Evolutionary conservation across 2,329 filamentous ascomycete species (phyloP).

Genomic region (Penicillium sp.): DNA sequence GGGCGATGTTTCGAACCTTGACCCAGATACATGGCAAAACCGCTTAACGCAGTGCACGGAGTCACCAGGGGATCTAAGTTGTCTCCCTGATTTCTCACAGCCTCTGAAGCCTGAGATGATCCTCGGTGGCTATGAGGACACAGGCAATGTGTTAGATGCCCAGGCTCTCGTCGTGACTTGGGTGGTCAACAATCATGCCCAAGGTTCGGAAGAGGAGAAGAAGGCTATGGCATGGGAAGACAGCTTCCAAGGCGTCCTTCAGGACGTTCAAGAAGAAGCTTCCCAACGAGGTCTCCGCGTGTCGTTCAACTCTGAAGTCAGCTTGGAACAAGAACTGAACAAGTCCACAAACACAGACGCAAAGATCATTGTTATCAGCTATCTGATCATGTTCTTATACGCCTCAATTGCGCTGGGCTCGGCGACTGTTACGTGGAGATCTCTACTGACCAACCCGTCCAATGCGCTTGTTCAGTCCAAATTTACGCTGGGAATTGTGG

Average conservation of each 20-base stretch:
- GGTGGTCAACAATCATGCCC: slow-evolving; percentile 85
- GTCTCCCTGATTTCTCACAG: slow-evolving; percentile 84
- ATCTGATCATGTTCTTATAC: slow-evolving; percentile 98
- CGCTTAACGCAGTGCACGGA: slow-evolving; percentile 72
- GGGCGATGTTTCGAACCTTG: slow-evolving; percentile 62
- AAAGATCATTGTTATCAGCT: slow-evolving; percentile 94
- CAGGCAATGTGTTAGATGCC: slow-evolving; percentile 67
- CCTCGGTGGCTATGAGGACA: slow-evolving; percentile 73
- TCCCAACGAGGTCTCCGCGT: slow-evolving; percentile 74
- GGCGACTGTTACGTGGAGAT: slow-evolving; percentile 74
- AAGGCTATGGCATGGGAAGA: slow-evolving; percentile 88
- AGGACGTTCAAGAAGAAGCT: slow-evolving; percentile 81
- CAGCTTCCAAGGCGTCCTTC: slow-evolving; percentile 70
- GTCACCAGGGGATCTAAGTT: slow-evolving; percentile 70
- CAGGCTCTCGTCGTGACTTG: slow-evolving; percentile 85
- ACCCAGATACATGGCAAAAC: slow-evolving; percentile 69
- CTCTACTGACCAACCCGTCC: slow-evolving; percentile 78
- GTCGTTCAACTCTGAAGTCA: slow-evolving; percentile 94
- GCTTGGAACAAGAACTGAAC: slow-evolving; percentile 91
- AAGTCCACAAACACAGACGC: slow-evolving; percentile 98
- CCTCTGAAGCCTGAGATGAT: slow-evolving; percentile 84
- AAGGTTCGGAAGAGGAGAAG: slow-evolving; percentile 69
- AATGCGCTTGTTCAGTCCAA: slow-evolving; percentile 92
- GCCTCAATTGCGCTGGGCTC: slow-evolving; percentile 90
- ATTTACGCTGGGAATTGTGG: slow-evolving; percentile 90